Evolutionary conservation across 2,329 filamentous ascomycete genomes (phyloP), one percentile per base, ranked within the genome.

Genomic region (Cyphellophora europaea): DNA sequence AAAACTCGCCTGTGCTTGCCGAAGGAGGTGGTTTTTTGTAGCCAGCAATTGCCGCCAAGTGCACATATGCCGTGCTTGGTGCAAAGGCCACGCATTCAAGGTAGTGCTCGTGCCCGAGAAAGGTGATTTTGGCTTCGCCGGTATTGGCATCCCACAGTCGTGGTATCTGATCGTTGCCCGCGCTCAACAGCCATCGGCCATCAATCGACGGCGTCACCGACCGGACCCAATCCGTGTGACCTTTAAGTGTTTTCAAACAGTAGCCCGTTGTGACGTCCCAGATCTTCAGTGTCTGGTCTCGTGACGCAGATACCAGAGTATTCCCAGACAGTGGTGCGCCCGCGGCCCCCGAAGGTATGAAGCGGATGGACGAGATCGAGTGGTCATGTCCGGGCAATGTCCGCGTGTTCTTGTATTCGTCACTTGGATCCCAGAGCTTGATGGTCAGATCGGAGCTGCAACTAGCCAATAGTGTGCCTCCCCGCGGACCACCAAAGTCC

Each of bases 211-310:
- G 84, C 12, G 72, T 74, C 6, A 95, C 82, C 47, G 89, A 84
- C 40, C 88, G 78, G n/a, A 96, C 84, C 88, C 89, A 95, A 48
- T 83, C 87, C 3, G 71, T 72, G 51, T 95, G 88, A 1, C 88
- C 87, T 18, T 77, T 72, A 43, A 95, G 71, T n/a, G 88, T 94
- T 58, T 85, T 87, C 28, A 95, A 72, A 53, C 87, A 94, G 56
- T 88, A 95, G 5, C 89, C 88, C 1, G 87, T 95, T 17, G 82
- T 87, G 16, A 89, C 82, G 53, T 95, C 87, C 88, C 89, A 95
- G 57, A 95, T 82, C 38, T 82, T 74, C 34, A 96, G 65, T 2
- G 83, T 83, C 56, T 82, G 82, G 58, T 95, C 88, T 55, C 88
- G 71, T 49, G 82, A 89, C 5, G 87, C 87, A 40, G 81, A 88